A percentile compares a stretch with the other conserved stretches of the same genome.
phyloP scores from a whole-genome alignment of 2,329 filamentous ascomycete genomes.

The Fusarium secorum region DNA sequence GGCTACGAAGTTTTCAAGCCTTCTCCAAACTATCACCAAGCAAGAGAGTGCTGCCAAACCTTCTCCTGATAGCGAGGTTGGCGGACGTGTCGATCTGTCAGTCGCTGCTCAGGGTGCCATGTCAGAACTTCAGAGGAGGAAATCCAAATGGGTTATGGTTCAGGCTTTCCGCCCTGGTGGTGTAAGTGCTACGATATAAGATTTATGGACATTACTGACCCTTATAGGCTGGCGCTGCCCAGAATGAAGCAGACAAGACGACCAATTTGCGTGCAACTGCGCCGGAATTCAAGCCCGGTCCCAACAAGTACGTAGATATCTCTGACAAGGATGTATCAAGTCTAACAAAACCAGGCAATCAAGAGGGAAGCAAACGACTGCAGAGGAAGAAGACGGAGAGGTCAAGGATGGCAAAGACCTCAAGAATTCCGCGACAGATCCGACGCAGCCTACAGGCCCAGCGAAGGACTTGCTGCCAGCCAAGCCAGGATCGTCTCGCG shows the following conservation, averaged over 20 bases:
- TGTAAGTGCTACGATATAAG: constrained; percentile 51
- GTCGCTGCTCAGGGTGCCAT: constrained; percentile 76
- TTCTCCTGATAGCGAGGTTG: constrained; percentile 58
- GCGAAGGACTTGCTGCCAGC: constrained; percentile 48
- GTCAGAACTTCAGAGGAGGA: constrained; percentile 72
- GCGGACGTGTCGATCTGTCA: constrained; percentile 75
- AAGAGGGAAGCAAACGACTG: constrained; percentile 36
- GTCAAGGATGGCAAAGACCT: constrained; percentile 66
- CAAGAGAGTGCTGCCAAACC: constrained; percentile 64
- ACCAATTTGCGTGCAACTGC: constrained; percentile 66
- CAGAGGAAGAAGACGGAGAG: constrained; percentile 75
- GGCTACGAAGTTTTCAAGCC: constrained; percentile 70
- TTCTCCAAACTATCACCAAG: constrained; percentile 71
- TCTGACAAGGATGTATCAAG: neutral
- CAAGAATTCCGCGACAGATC: constrained; percentile 29
- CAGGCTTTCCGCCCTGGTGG: constrained; percentile 74
- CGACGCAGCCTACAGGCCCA: constrained; percentile 15
- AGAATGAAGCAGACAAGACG: constrained; percentile 43
- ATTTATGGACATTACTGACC: constrained; percentile 27
- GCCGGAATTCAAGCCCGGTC: constrained; percentile 68
- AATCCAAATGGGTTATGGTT: constrained; percentile 75
- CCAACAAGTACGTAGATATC: constrained; percentile 47
- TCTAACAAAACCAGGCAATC: constrained; percentile 22
- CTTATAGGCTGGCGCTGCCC: constrained; percentile 41
- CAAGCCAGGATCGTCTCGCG: constrained; percentile 43